Base-by-base conservation (phyloP, 129 eudicot species). In the Rutidosis leptorrhynchoides region DNA sequence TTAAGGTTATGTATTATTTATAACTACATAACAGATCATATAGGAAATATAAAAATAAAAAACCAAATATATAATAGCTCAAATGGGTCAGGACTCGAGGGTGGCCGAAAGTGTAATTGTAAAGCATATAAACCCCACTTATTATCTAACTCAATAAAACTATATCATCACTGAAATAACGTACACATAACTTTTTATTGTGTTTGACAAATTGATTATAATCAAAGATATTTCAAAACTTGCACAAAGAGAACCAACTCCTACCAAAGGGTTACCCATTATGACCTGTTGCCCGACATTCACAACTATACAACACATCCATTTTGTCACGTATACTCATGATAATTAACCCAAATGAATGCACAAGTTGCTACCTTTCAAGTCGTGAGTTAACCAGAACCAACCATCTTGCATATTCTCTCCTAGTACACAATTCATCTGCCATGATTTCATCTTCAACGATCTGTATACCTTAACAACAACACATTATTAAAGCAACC, bases 371-470 rank as follows among this genome's bases (percentile, higher is more conserved):
- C 19, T 79, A 93, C 99, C 99, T 93, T 82, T 93, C 96, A 37
- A 93, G 84, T 66, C 77, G 75, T 30, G 95, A 85, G 79, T 83
- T 89, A 65, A 78, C 83, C 43, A 76, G 77, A 33, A 87, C 77
- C 71, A 93, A 68, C 99, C 96, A 93, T 76, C 99, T 78, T 73
- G 96, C 93, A 53, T 89, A 93, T 79, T 93, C 95, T 81, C 99
- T 82, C 73, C 96, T 81, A 10, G 89, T 80, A 75, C 99, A 93
- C 55, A 93, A 78, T 43, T 86, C 88, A 69, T 84, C 86, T 20
- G 92, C 88, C 70, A 71, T 79, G 22, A 82, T 86, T 69, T 80
- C 83, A 22, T 93, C 96, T 59, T 93, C 95, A 74, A 89, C 73
- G 33, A 93, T 88, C 98, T 93, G 96, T 77, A 79, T 67, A 80